Conservation (phyloP, 225 moss, liverwort and hornwort species). For the Sphagnum contortum region DNA sequence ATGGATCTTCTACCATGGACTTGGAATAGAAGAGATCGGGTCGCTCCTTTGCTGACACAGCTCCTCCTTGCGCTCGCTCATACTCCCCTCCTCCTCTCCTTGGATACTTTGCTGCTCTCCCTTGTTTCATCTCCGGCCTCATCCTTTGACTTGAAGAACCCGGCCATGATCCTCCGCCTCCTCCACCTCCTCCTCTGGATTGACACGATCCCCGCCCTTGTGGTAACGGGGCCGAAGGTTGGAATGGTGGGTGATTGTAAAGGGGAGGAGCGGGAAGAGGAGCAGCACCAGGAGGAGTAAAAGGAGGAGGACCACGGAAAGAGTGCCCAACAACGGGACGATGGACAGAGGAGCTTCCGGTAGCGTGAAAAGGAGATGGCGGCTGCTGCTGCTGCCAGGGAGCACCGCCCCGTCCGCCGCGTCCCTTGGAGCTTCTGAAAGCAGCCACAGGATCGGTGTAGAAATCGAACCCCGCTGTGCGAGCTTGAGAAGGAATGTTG, state of each 20-base stretch:
- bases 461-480: conserved; percentile 42
- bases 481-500: conserved; percentile 21
- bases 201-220: conserved; percentile 21
- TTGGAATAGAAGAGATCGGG: conserved; percentile 41
- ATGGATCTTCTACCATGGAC: conserved; percentile 59
- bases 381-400: background rate
- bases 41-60: conserved; percentile 29
- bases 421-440: conserved; percentile 23
- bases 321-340: too few relatives aligned
- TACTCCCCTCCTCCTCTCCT: conserved; percentile 10
- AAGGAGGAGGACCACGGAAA: conserved; percentile 6
- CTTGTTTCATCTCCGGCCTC: conserved; percentile 11
- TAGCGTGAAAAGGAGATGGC: conserved; percentile 7
- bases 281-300: conserved; percentile 9
- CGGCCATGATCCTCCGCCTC: background rate
- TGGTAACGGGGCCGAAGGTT: conserved; percentile 11
- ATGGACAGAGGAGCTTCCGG: background rate
- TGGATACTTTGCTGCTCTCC: conserved; percentile 3
- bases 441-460: conserved; percentile 52
- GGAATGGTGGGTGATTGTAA: conserved; percentile 10
- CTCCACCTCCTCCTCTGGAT: conserved; percentile 14
- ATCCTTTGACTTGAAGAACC: background rate
- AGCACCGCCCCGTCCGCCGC: conserved; percentile 12
- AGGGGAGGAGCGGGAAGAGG: background rate
- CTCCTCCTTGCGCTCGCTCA: background rate